Evolutionary conservation across 495 filamentous ascomycete species (phyloP), one percentile per base, ranked within the genome.

Genomic region (Xylaria flabelliformis): DNA sequence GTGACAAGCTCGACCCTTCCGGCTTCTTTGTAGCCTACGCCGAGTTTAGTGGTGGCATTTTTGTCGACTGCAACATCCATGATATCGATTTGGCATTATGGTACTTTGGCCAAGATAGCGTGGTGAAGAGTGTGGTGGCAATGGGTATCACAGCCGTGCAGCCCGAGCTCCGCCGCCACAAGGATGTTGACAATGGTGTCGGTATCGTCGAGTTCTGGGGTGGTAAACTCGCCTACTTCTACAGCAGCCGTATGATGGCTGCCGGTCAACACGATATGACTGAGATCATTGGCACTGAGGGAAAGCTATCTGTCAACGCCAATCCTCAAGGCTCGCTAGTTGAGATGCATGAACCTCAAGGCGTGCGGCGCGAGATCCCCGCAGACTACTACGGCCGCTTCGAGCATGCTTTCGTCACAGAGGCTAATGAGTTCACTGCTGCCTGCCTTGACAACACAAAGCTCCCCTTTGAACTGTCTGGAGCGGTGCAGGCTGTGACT

Each of bases 221-320:
- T 51, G 89, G 88, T 19, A 83, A 85, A 74, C 85, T 91, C 48
- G 89, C 88, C 7, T 90, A 90, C 71, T 87, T 90, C 70, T 91
- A 89, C 77, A 81, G 80, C 24, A 83, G 79, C 9, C 81, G 89
- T 19, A 91, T 90, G 88, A 91, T 91, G 87, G 86, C 88, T 0
- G 83, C 85, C 2, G 90, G 90, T 1, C 90, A 91, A 79, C 84
- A 90, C 72, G 90, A 91, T 73, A 85, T 82, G 70, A 90, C 89
- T 0, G 90, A 91, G 80, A 83, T 91, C 64, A 88, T 91, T 69
- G 89, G 89, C 8, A 91, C 89, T 0, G 80, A 85, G 65, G 89
- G 89, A 5, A 91, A 90, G 74, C 59, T 91, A 15, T 80, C 83
- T 0, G 84, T 91, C 29, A 91, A 90, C 71, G 82, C 81, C 13